Conservation (phyloP, 2,329 filamentous ascomycete species). For the Pyrenophora tritici-repentis region DNA sequence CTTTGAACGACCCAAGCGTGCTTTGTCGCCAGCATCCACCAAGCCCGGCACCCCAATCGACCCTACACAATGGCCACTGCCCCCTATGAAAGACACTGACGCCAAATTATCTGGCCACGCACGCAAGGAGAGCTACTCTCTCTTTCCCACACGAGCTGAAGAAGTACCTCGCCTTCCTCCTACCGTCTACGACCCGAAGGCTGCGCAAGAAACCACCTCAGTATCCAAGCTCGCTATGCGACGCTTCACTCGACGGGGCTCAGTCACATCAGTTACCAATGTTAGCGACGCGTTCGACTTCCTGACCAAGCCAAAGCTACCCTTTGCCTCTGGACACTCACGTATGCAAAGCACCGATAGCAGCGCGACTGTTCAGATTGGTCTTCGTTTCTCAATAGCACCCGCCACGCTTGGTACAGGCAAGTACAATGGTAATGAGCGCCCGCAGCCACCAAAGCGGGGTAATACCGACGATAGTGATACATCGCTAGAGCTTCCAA, state of each 20-base stretch:
- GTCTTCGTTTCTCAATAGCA: slow-evolving; percentile 65
- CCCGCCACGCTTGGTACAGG: slow-evolving; percentile 45
- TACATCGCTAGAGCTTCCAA: slow-evolving; percentile 37
- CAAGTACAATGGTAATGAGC: slow-evolving; percentile 31
- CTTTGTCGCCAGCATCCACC: slow-evolving; percentile 36
- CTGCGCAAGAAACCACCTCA: slow-evolving; percentile 18
- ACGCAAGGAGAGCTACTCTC: slow-evolving; percentile 44
- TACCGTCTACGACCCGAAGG: slow-evolving; percentile 44
- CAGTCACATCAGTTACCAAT: slow-evolving; percentile 47
- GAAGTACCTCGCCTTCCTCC: slow-evolving; percentile 47
- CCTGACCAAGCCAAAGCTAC: slow-evolving; percentile 46
- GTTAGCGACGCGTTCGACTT: slow-evolving; percentile 45
- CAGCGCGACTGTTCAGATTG: slow-evolving; percentile 73
- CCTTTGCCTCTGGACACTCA: slow-evolving; percentile 49
- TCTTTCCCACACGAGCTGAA: slow-evolving; percentile 48
- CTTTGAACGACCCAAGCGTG: slow-evolving; percentile 40
- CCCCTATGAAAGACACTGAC: slow-evolving; percentile 35
- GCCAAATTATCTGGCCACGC: slow-evolving; percentile 23
- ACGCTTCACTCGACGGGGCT: slow-evolving; percentile 40
- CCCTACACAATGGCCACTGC: slow-evolving; percentile 45
- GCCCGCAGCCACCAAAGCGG: slow-evolving; percentile 25
- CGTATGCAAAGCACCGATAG: slow-evolving; percentile 68
- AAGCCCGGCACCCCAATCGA: slow-evolving; percentile 37
- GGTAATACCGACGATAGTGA: slow-evolving; percentile 33
- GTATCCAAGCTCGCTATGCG: slow-evolving; percentile 40